phyloP scores from a whole-genome alignment of 208 protist genomes.

The Leishmania tarentolae region DNA sequence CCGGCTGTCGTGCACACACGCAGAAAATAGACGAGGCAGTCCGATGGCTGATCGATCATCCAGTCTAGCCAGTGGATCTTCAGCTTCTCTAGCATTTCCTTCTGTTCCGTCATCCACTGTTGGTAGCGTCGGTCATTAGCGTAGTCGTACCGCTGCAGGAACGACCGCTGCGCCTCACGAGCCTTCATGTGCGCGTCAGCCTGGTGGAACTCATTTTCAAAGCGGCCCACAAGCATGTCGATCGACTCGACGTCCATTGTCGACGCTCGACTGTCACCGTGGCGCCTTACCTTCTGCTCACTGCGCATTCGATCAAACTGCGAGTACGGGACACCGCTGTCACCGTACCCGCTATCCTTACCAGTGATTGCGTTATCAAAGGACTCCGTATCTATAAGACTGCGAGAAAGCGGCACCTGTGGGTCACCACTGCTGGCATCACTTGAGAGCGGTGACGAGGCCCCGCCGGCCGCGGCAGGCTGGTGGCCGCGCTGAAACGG shows the following conservation, averaged over 20 bases:
- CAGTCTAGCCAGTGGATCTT: slow-evolving; percentile 84
- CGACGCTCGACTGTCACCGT: slow-evolving; percentile 42
- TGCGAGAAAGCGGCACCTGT: slow-evolving; percentile 11
- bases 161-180: slow-evolving; percentile 31
- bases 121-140: slow-evolving; percentile 72
- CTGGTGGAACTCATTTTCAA: slow-evolving; percentile 50
- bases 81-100: slow-evolving; percentile 53
- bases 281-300: slow-evolving; percentile 30
- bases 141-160: slow-evolving; percentile 71
- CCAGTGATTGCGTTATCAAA: slow-evolving; percentile 17
- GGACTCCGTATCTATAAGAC: slow-evolving; percentile 14
- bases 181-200: slow-evolving; percentile 60
- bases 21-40: slow-evolving; percentile 59
- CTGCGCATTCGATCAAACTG: slow-evolving; percentile 38
- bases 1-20: slow-evolving; percentile 74
- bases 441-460: slow-evolving; percentile 5
- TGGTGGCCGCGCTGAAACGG: slow-evolving; percentile 16
- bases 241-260: slow-evolving; percentile 73
- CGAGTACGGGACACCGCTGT: slow-evolving; percentile 27
- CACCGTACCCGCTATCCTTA: slow-evolving; percentile 26
- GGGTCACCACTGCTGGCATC: not conserved
- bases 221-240: slow-evolving; percentile 58
- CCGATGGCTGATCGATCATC: slow-evolving; percentile 61
- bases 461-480: not conserved
- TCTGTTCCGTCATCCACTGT: slow-evolving; percentile 73